Percentiles rank a stretch among this genome's conserved stretches.
Conservation (phyloP, 345 rosid species). For the Populus nigra region DNA sequence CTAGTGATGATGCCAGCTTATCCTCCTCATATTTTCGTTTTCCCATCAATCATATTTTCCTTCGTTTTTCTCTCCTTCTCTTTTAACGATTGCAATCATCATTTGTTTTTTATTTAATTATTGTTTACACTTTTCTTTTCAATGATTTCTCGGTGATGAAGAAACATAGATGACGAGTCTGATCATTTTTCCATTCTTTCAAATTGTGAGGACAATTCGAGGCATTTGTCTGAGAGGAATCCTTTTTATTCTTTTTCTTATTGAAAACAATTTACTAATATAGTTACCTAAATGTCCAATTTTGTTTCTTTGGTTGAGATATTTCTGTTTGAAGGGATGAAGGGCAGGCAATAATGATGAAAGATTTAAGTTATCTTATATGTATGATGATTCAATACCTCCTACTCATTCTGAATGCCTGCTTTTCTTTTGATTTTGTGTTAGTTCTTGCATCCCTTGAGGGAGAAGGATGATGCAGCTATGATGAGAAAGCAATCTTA, state of each 20-base stretch:
- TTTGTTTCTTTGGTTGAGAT: not conserved
- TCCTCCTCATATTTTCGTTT: not conserved
- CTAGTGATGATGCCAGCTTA: not conserved
- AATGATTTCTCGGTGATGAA: conserved; percentile 37
- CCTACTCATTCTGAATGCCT: conserved; percentile 46
- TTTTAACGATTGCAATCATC: not conserved
- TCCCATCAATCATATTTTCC: not conserved
- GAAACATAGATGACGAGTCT: conserved; percentile 53
- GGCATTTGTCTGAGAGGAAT: conserved; percentile 69
- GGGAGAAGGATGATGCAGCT: conserved; percentile 8
- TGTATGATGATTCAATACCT: conserved; percentile 29
- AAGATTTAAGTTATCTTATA: not conserved
- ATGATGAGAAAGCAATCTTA: conserved; percentile 24
- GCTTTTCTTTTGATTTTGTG: not conserved
- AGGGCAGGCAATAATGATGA: conserved; percentile 19
- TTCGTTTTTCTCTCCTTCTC: not conserved
- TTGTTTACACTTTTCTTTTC: too few species aligned
- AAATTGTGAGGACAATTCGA: conserved; percentile 52
- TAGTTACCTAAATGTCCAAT: not conserved
- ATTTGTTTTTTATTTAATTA: not conserved
- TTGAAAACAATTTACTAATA: too few species aligned
- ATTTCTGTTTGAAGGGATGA: not conserved
- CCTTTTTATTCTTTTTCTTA: not conserved
- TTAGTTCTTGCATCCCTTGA: too few species aligned
- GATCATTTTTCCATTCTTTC: conserved; percentile 39